These are phyloP conservation scores for Penicillium corylophilum DNA, from an alignment of 2,329 filamentous ascomycete species.

Conservation along the genomic window DNA sequence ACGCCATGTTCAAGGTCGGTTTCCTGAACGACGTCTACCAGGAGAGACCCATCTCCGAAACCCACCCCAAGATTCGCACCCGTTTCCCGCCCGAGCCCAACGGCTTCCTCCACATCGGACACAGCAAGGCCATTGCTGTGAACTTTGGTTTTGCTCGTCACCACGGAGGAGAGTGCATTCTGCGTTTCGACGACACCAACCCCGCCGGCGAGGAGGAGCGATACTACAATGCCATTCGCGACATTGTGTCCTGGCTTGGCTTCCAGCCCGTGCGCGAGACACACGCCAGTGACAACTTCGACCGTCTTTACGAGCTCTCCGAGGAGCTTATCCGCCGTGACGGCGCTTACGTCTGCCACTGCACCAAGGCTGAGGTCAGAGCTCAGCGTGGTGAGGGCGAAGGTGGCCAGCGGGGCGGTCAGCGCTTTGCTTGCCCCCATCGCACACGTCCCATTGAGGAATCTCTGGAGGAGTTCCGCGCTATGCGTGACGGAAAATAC, in stretches of 20 bases:
- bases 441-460: slow-evolving; percentile 71
- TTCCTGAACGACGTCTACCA: slow-evolving; percentile 73
- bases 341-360: slow-evolving; percentile 80
- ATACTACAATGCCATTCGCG: slow-evolving; percentile 85
- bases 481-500: slow-evolving; percentile 90
- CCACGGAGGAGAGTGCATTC: slow-evolving; percentile 73
- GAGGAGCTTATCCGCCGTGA: slow-evolving; percentile 76
- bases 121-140: slow-evolving; percentile 91
- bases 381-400: slow-evolving; percentile 78
- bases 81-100: slow-evolving; percentile 87
- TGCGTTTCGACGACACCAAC: slow-evolving; percentile 93
- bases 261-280: slow-evolving; percentile 79
- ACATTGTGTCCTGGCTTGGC: slow-evolving; percentile 80
- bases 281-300: slow-evolving; percentile 87
- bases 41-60: slow-evolving; percentile 53
- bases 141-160: slow-evolving; percentile 93
- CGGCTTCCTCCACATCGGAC: slow-evolving; percentile 88
- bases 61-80: slow-evolving; percentile 52
- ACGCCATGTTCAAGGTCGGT: slow-evolving; percentile 76
- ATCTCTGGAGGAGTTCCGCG: slow-evolving; percentile 78
- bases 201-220: slow-evolving; percentile 88
- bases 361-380: slow-evolving; percentile 76
- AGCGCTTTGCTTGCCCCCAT: slow-evolving; percentile 77
- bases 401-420: slow-evolving; percentile 58
- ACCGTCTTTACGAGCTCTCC: slow-evolving; percentile 81